These are phyloP conservation scores for Mycena vitilis DNA, from an alignment of 768 basidiomycete genomes.

Conservation along the genomic window DNA sequence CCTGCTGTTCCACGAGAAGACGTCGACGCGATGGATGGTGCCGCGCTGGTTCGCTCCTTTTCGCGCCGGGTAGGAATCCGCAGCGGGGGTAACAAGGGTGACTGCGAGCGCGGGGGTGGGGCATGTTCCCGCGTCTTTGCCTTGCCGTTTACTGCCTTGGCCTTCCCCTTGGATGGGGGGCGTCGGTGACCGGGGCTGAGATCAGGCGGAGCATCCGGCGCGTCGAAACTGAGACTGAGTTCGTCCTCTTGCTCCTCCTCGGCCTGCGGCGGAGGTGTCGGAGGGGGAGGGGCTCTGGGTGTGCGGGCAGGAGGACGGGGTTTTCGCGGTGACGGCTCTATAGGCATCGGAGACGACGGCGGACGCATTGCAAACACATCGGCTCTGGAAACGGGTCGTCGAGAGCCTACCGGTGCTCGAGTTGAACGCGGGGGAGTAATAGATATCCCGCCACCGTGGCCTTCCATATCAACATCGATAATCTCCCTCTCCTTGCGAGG, in stretches of 20 bases:
- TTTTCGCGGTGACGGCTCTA: constrained; percentile 59
- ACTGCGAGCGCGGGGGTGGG: constrained; percentile 24
- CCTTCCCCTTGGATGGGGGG: constrained; percentile 16
- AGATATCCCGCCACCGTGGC: constrained; percentile 19
- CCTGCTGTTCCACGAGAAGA: constrained; percentile 30
- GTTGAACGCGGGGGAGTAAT: constrained; percentile 36
- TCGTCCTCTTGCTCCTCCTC: constrained; percentile 43
- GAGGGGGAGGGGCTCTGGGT: constrained; percentile 43
- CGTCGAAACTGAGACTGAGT: constrained; percentile 29
- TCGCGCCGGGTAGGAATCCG: constrained; percentile 7
- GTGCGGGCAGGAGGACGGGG: constrained; percentile 69
- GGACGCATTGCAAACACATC: constrained; percentile 69
- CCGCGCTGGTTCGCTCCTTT: constrained; percentile 18
- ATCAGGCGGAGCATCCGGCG: constrained; percentile 2
- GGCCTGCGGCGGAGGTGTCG: constrained; percentile 40
- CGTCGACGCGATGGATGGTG: constrained; percentile 25
- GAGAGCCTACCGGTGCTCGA: constrained; percentile 16
- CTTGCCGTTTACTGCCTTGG: constrained; percentile 8
- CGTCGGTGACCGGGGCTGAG: constrained; percentile 9
- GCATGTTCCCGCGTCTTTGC: constrained; percentile 26
- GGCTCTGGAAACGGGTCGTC: constrained; percentile 24
- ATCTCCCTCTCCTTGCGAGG: constrained; percentile 38
- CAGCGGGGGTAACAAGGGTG: constrained; percentile 25
- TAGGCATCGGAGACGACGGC: constrained; percentile 74
- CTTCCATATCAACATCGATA: constrained; percentile 53